Evolutionary conservation across 2,329 filamentous ascomycete species (phyloP).

Genomic region (Corynespora cassiicola): DNA sequence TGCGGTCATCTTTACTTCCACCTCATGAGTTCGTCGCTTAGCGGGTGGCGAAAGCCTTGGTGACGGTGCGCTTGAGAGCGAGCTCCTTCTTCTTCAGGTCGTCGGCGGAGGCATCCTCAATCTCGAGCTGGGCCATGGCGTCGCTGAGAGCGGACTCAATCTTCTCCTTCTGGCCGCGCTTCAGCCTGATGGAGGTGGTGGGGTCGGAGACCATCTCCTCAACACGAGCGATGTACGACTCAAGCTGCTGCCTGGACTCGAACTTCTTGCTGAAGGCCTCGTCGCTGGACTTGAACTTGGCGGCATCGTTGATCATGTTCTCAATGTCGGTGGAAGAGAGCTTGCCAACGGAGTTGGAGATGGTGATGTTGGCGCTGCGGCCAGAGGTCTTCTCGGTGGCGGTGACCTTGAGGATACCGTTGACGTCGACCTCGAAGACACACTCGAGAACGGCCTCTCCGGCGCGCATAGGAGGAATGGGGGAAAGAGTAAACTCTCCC

Average conservation of each 20-base stretch:
- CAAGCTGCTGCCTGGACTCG: constrained; percentile 98
- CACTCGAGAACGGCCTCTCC: constrained; percentile 97
- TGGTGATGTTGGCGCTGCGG: constrained; percentile 98
- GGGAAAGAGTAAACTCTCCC: constrained; percentile 95
- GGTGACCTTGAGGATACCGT: constrained; percentile 99
- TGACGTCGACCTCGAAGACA: constrained; percentile 99
- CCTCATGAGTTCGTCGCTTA: constrained; percentile 53
- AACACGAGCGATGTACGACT: constrained; percentile 97
- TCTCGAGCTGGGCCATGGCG: constrained; percentile 96
- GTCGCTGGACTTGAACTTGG: constrained; percentile 98
- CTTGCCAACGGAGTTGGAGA: constrained; percentile 99
- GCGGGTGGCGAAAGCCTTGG: constrained; percentile 95
- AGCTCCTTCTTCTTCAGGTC: constrained; percentile 99
- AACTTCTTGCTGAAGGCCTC: constrained; percentile 99
- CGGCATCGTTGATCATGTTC: constrained; percentile 95
- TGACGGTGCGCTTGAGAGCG: constrained; percentile 94
- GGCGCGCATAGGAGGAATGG: constrained; percentile 84
- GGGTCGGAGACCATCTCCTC: constrained; percentile 99
- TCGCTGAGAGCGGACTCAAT: constrained; percentile 97
- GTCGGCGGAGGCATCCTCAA: constrained; percentile 88
- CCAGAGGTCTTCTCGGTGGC: constrained; percentile 99
- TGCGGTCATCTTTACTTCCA: constrained; percentile 27
- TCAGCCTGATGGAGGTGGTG: constrained; percentile 93
- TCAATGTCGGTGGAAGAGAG: constrained; percentile 94
- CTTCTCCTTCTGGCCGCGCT: constrained; percentile 99